Base-by-base conservation (phyloP, 108 stramenopile genomes). In the Nitzschia sp. region DNA sequence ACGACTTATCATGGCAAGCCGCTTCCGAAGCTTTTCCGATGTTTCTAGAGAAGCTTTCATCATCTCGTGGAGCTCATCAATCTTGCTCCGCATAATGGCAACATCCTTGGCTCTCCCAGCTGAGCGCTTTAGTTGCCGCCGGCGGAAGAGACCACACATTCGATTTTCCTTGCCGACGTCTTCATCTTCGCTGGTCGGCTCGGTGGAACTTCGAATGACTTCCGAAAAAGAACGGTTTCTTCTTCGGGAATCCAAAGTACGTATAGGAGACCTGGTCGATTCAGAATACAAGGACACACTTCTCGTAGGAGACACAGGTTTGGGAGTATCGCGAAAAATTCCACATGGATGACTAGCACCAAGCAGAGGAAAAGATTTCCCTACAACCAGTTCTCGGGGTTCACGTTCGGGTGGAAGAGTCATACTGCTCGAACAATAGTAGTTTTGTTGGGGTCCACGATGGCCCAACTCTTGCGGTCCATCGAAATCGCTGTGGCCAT, bases 51-150 rank as follows among this genome's bases (percentile, higher is more conserved):
- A 76, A 9, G 52, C 31, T 6, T 35, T 63, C 68, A 76, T 65
- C 75, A 69, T 47, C 0, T 17, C 55, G 5, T 76, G 68, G 3
- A 76, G 68, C 30, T 69, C 62, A 23, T 64, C 1, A 21, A 76
- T 53, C 34, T 69, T 52, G 11, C 58, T 23, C 33, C 60, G 45
- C 75, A 76, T 47, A 6, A 46, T 21, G n/a, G 68, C 62, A 58
- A 69, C 31, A 19, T 68, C 53, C 19, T 27, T 19, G 35, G 44
- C 58, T 41, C 34, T 61, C 4, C 41, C 35, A n/a, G 11, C 45
- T 3, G 35, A 53, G 17, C 50, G 68, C 17, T 32, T 35, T 21
- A 27, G 34, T 46, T 28, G 45, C 6, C 68, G 47, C 26, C 68
- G 26, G 15, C 74, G 68, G 28, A 69, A 69, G 8, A 73, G 27